Conservation (phyloP, 2,329 filamentous ascomycete genomes). For the Xylariaceae sp. region DNA sequence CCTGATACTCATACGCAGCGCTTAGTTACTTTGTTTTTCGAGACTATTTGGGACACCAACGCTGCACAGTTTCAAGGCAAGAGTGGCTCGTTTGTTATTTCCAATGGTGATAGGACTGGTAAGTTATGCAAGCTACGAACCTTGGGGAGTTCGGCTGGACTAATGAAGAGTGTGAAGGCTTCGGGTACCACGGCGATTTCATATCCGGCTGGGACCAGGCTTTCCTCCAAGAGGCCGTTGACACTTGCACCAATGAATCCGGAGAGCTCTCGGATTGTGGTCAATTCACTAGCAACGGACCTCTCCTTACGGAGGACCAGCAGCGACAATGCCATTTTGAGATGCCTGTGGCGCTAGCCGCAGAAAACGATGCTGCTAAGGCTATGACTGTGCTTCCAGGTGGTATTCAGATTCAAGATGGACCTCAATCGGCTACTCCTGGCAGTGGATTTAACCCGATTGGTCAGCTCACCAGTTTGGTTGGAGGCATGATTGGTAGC, state of each 20-base stretch:
- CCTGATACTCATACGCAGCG: slow-evolving; percentile 71
- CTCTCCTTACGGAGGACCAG: slow-evolving; percentile 62
- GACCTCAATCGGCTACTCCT: slow-evolving; percentile 36
- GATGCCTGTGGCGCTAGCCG: slow-evolving; percentile 57
- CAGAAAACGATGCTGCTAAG: slow-evolving; percentile 56
- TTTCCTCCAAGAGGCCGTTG: slow-evolving; percentile 73
- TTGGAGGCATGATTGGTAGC: slow-evolving; percentile 28
- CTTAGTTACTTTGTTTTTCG: slow-evolving; percentile 78
- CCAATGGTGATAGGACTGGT: slow-evolving; percentile 80
- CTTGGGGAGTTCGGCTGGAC: not conserved
- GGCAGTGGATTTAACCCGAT: slow-evolving; percentile 21
- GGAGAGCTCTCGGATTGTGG: slow-evolving; percentile 76
- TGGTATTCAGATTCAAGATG: slow-evolving; percentile 53
- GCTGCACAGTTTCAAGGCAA: slow-evolving; percentile 59
- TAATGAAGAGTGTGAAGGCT: slow-evolving; percentile 54
- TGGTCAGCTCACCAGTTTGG: slow-evolving; percentile 29
- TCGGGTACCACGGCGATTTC: slow-evolving; percentile 80
- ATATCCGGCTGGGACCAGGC: slow-evolving; percentile 76
- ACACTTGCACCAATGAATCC: slow-evolving; percentile 73
- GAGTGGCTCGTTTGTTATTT: slow-evolving; percentile 73
- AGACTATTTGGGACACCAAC: slow-evolving; percentile 82
- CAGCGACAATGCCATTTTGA: slow-evolving; percentile 67
- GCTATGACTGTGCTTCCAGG: slow-evolving; percentile 68
- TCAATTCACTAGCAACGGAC: slow-evolving; percentile 62
- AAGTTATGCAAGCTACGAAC: slow-evolving; percentile 35